A percentile compares a stretch with the other conserved stretches of the same genome.
Conservation (phyloP, 148 eudicot species). For the Limonium bicolor region DNA sequence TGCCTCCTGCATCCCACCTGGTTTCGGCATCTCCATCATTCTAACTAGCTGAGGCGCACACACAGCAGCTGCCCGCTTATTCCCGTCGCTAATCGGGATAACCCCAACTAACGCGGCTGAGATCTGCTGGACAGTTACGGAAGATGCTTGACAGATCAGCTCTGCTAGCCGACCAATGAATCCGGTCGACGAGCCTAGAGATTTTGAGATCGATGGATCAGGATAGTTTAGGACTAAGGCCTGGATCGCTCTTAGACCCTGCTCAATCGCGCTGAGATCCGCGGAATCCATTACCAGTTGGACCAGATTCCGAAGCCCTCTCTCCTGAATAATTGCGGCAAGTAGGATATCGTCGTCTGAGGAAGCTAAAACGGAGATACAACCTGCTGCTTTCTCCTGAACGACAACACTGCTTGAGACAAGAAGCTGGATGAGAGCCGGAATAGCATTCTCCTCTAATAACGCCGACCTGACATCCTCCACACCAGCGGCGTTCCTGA, state of each 20-base stretch:
- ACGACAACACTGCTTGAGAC: conserved; percentile 17
- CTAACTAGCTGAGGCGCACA: conserved; percentile 42
- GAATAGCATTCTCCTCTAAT: conserved; percentile 31
- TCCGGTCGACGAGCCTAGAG: conserved; percentile 18
- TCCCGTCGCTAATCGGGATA: conserved; percentile 29
- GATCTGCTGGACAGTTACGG: conserved; percentile 27
- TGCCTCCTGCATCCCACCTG: conserved; percentile 37
- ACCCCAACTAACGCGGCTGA: conserved; percentile 22
- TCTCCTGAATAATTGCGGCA: conserved; percentile 22
- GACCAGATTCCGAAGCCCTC: conserved; percentile 26
- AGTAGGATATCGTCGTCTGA: conserved; percentile 22
- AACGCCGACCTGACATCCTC: conserved; percentile 31
- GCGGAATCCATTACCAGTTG: conserved; percentile 29
- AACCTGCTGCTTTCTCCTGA: conserved; percentile 35
- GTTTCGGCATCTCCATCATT: conserved; percentile 51
- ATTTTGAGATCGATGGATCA: conserved; percentile 11
- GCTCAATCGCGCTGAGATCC: conserved; percentile 24
- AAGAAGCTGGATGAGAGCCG: conserved; percentile 28
- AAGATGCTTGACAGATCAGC: conserved; percentile 29
- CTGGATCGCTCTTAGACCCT: conserved; percentile 39
- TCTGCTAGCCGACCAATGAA: conserved; percentile 28
- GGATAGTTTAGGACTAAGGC: conserved; percentile 19
- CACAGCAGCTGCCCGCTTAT: conserved; percentile 30
- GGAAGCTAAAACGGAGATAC: conserved; percentile 37
- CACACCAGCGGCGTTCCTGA: conserved; percentile 24